phyloP scores from a whole-genome alignment of 176 grass and related monocot genomes.

The Raddia guianensis region DNA sequence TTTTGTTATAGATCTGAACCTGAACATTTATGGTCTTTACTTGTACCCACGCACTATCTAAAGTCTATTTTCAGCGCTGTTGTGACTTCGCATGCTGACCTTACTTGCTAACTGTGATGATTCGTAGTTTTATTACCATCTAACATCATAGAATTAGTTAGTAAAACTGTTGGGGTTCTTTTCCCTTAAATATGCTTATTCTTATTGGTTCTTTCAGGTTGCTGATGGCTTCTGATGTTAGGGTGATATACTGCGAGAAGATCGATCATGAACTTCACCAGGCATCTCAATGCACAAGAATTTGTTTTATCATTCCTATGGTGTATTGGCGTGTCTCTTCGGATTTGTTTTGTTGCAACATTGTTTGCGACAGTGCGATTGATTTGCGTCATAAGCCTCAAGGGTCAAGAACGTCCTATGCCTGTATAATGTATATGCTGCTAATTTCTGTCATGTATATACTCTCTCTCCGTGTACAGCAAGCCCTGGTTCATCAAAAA shows the following conservation, averaged over 20 bases:
- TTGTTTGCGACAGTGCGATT: slow-evolving; percentile 16
- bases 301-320: slow-evolving; percentile 13
- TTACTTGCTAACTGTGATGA: slow-evolving; percentile 15
- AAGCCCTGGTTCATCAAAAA: background rate
- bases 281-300: slow-evolving; percentile 9
- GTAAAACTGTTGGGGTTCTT: background rate
- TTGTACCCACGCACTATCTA: background rate
- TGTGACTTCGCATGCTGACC: slow-evolving; percentile 15
- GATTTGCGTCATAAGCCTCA: background rate
- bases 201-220: slow-evolving; percentile 31
- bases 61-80: slow-evolving; percentile 2
- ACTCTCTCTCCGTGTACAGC: background rate
- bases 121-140: slow-evolving; percentile 3
- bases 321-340: background rate
- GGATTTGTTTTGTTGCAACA: slow-evolving; percentile 2
- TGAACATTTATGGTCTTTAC: background rate
- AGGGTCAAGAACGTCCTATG: too few species aligned
- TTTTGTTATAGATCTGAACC: background rate
- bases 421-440: too few species aligned
- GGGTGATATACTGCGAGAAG: slow-evolving; percentile 25
- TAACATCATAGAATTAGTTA: slow-evolving; percentile 1
- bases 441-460: background rate
- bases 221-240: slow-evolving; percentile 29
- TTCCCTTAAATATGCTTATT: background rate
- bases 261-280: background rate